Percentiles rank a stretch among this genome's conserved stretches.
phyloP scores from a whole-genome alignment of 2,329 filamentous ascomycete genomes.

The Herpomyces periplanetae region DNA sequence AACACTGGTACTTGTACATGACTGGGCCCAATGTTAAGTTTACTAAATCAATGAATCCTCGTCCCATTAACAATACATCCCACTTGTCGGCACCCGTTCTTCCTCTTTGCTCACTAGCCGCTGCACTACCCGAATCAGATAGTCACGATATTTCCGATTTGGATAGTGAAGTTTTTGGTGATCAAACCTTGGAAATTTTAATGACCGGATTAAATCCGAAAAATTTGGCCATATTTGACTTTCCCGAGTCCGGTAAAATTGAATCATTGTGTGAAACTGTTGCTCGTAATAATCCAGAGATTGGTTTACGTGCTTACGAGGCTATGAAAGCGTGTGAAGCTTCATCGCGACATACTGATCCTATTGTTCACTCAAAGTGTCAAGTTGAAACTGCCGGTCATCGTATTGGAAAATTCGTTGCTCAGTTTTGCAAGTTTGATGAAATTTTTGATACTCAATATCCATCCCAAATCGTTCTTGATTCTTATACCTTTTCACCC shows the following conservation, averaged over 20 bases:
- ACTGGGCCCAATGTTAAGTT: slow-evolving; percentile 43
- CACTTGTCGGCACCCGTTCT: slow-evolving; percentile 4
- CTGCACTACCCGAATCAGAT: slow-evolving; percentile 11
- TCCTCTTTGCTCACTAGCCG: slow-evolving; percentile 8
- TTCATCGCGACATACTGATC: slow-evolving; percentile 19
- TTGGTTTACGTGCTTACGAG: too few species aligned
- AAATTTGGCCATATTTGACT: slow-evolving; percentile 26
- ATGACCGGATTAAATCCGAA: slow-evolving; percentile 26
- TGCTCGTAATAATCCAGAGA: too few species aligned
- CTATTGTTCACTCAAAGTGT: too few species aligned
- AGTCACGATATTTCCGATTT: neutral
- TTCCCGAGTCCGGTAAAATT: too few species aligned
- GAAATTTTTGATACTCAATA: slow-evolving; percentile 50
- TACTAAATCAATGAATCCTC: slow-evolving; percentile 51
- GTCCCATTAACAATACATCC: slow-evolving; percentile 14
- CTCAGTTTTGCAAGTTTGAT: slow-evolving; percentile 51
- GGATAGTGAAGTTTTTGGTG: slow-evolving; percentile 8
- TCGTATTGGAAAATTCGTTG: slow-evolving; percentile 60
- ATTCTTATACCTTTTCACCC: slow-evolving; percentile 79
- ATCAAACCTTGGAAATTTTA: slow-evolving; percentile 32
- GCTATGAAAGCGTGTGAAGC: slow-evolving; percentile 23
- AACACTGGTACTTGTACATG: slow-evolving; percentile 95
- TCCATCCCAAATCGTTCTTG: slow-evolving; percentile 71
- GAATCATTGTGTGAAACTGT: too few species aligned
- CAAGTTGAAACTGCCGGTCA: slow-evolving; percentile 72